These are phyloP conservation scores for Dryas alaskensis DNA, from an alignment of 306 rosid species.

Conservation along the genomic window DNA sequence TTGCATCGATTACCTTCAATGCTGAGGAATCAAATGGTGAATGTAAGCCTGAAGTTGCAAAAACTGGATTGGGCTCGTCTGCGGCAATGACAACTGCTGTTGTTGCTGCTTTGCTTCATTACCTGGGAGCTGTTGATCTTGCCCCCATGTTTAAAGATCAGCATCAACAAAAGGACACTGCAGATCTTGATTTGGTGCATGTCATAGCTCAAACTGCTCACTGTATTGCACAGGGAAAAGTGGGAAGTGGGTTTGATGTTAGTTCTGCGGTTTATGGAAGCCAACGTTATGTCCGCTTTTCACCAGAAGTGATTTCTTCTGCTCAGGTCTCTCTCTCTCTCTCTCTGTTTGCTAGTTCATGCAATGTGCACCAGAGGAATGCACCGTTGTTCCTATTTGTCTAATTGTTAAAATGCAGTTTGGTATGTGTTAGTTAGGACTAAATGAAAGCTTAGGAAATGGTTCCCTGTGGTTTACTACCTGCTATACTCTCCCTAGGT, in stretches of 20 bases:
- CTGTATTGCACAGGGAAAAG: constrained; percentile 95
- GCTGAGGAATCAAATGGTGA: constrained; percentile 59
- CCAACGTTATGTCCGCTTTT: constrained; percentile 94
- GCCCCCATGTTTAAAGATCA: constrained; percentile 36
- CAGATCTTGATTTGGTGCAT: constrained; percentile 75
- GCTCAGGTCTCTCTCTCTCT: constrained; percentile 57
- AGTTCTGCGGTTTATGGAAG: constrained; percentile 99
- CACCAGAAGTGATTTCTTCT: constrained; percentile 86
- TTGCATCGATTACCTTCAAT: constrained; percentile 79
- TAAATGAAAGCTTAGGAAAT: constrained; percentile 10
- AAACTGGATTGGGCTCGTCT: constrained; percentile 98
- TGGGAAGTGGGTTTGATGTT: constrained; percentile 98
- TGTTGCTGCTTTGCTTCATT: constrained; percentile 94
- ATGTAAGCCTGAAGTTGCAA: constrained; percentile 93
- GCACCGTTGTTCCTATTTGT: constrained; percentile 4
- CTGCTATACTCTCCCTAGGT: neutral
- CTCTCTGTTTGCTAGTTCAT: neutral
- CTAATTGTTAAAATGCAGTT: constrained; percentile 8
- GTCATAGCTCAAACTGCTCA: constrained; percentile 95
- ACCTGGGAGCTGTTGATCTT: constrained; percentile 72
- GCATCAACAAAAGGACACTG: constrained; percentile 37
- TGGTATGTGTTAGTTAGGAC: constrained; percentile 5
- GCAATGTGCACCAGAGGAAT: constrained; percentile 15
- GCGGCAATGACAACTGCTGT: constrained; percentile 99
- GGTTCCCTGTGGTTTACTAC: constrained; percentile 9